Conservation (phyloP, 169 alveolate genomes). For the Plasmodium sp. region DNA sequence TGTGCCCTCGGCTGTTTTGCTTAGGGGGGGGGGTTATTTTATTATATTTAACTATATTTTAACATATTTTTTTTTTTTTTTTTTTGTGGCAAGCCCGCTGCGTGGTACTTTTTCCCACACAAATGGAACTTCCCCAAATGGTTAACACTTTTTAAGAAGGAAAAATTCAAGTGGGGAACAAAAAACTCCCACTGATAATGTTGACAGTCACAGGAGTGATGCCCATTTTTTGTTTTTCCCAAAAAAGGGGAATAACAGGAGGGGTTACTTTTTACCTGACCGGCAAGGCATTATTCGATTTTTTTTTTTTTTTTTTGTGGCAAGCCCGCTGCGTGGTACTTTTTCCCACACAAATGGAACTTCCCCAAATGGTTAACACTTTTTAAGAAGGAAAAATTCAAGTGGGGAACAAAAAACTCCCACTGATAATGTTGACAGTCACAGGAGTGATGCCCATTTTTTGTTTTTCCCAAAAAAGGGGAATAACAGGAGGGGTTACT, state of each 20-base stretch:
- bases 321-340: conserved; percentile 4
- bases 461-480: background rate
- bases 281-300: background rate
- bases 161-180: background rate
- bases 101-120: background rate
- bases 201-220: background rate
- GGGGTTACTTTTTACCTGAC: background rate
- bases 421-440: background rate
- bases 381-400: background rate
- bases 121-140: background rate
- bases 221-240: background rate
- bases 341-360: background rate
- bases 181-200: background rate
- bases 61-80: background rate
- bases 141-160: background rate
- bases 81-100: conserved; percentile 17
- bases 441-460: background rate
- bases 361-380: background rate
- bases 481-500: background rate
- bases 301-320: conserved; percentile 2
- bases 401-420: background rate
- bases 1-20: background rate
- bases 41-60: background rate
- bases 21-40: background rate
- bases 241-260: background rate